Evolutionary conservation across 2,329 filamentous ascomycete species (phyloP).

Genomic region (Moelleriella libera): DNA sequence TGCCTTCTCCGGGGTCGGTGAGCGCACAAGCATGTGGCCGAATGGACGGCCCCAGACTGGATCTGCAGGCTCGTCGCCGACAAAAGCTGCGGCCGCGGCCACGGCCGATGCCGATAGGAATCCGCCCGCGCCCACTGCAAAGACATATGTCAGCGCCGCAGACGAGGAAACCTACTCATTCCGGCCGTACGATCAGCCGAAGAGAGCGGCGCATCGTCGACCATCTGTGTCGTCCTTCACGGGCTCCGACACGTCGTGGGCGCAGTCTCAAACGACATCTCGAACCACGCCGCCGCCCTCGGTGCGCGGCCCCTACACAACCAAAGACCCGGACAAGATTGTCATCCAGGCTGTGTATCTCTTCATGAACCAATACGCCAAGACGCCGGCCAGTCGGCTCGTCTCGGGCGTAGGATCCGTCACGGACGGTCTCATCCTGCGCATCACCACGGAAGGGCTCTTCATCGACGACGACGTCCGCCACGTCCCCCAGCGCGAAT

Average conservation of each 20-base stretch:
- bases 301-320: constrained; percentile 64
- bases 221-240: constrained; percentile 57
- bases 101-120: constrained; percentile 20
- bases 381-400: constrained; percentile 81
- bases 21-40: constrained; percentile 58
- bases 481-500: constrained; percentile 85
- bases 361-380: constrained; percentile 80
- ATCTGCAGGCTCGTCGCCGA: constrained; percentile 15
- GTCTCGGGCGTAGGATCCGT: constrained; percentile 73
- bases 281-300: constrained; percentile 74
- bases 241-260: constrained; percentile 71
- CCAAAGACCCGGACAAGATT: constrained; percentile 89
- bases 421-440: constrained; percentile 82
- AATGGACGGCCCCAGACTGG: constrained; percentile 28
- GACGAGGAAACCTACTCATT: constrained; percentile 59
- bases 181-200: constrained; percentile 62
- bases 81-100: constrained; percentile 9
- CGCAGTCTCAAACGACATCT: constrained; percentile 69
- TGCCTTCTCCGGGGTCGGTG: constrained; percentile 50
- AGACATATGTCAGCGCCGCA: constrained; percentile 39
- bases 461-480: constrained; percentile 96
- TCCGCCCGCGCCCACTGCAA: constrained; percentile 34
- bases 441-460: constrained; percentile 83
- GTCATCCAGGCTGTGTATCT: constrained; percentile 86
- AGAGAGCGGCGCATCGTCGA: constrained; percentile 35